A percentile compares a stretch with the other conserved stretches of the same genome.
Evolutionary conservation across 164 flowering plant species (phyloP).

Genomic region (Stephania cephalantha): DNA sequence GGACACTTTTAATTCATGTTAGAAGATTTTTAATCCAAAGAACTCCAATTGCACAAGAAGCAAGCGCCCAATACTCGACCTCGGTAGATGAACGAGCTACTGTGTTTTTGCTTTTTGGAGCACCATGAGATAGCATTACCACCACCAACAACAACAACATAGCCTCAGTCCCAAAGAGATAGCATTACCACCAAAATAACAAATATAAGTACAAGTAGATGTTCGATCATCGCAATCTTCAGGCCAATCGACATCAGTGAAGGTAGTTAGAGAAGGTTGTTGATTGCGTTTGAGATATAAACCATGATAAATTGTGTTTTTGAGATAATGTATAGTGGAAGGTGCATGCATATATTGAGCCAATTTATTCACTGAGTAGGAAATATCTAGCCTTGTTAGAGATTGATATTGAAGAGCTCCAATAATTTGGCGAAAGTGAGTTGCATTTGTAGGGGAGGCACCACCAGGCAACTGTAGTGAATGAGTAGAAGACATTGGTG

Average conservation of each 20-base stretch:
- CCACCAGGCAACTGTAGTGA: background rate
- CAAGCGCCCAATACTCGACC: background rate
- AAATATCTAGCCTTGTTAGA: background rate
- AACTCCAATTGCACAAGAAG: background rate
- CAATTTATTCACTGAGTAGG: background rate
- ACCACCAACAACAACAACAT: too few relatives aligned
- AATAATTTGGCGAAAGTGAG: background rate
- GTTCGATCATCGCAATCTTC: background rate
- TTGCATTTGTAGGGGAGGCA: background rate
- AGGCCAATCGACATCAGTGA: constrained; percentile 1
- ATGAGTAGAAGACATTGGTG: background rate
- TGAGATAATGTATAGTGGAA: background rate
- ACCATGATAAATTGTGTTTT: background rate
- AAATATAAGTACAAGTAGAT: background rate
- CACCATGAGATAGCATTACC: background rate
- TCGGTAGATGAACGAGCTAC: constrained; percentile 3
- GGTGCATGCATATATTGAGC: background rate
- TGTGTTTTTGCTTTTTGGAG: background rate
- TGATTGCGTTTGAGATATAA: background rate
- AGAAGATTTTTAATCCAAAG: background rate
- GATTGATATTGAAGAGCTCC: background rate
- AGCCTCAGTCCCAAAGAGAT: too few relatives aligned
- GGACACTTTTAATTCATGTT: background rate
- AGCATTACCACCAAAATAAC: background rate
- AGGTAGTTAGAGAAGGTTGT: background rate